Percentiles rank a stretch among this genome's conserved stretches.
These are phyloP conservation scores for Osmanthus fragrans DNA, from an alignment of 257 asterid genomes.

Conservation along the genomic window DNA sequence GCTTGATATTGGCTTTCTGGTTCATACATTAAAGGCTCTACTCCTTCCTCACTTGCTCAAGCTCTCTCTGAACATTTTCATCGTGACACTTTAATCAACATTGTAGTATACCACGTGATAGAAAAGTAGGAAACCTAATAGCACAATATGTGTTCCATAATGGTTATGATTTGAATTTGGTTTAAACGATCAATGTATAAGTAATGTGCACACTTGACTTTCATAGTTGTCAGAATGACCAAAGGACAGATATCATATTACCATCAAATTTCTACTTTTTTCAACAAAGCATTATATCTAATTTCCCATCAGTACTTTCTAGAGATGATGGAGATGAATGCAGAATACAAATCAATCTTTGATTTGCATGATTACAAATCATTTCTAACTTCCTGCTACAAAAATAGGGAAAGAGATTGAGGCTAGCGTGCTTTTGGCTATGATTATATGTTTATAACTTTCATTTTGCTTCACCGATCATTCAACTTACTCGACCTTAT, in stretches of 20 bases:
- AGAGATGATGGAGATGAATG: neutral
- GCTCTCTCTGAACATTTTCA: neutral
- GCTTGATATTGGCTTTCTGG: neutral
- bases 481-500: neutral
- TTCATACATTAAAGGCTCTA: neutral
- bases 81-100: neutral
- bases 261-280: neutral
- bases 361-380: neutral
- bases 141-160: too few species aligned
- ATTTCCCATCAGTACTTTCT: neutral
- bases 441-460: neutral
- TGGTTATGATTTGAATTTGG: too few species aligned
- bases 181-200: too few species aligned
- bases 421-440: neutral
- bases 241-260: neutral
- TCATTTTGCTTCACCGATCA: neutral
- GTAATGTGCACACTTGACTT: too few species aligned
- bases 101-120: neutral
- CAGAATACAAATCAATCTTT: neutral
- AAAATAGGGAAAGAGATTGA: neutral
- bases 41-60: neutral
- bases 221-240: neutral
- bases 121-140: neutral
- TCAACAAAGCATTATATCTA: neutral
- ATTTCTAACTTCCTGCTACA: neutral